Base-by-base conservation (phyloP, 331 rosid species). In the Pyrus hybrid region DNA sequence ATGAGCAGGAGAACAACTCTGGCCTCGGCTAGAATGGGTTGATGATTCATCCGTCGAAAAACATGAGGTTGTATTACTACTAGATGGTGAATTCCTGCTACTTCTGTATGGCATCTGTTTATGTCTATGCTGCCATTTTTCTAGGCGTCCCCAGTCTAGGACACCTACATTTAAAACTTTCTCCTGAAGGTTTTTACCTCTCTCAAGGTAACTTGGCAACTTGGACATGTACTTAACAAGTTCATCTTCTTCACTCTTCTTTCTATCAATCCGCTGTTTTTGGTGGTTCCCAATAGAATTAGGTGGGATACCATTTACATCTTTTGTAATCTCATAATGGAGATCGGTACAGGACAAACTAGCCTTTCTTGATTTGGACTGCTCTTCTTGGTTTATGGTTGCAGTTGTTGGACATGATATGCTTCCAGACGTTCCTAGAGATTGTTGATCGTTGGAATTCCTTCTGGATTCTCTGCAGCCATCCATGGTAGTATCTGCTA, bases 71-170 rank as follows among this genome's bases (percentile, higher is more conserved):
- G 84, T 74, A 84, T 80, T 84, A 74, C 92, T 81, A 72, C 89
- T 76, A 47, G 91, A 84, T 16, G 86, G 77, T 1, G 89, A 87
- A 76, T 74, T 77, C 79, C 77, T 63, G 83, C 83, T 77, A 80
- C 76, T 78, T 69, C 70, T 84, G 54, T 61, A 73, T 28, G 91
- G 80, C 72, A 80, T 23, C 71, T 80, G 87, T 76, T 83, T 88
- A 51, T 88, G 88, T 53, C 85, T 68, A 33, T 77, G 56, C 73
- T 82, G 88, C 99, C 99, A 95, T 79, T 87, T 91, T 77, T 95
- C 91, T 37, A 95, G 86, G 72, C 81, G 91, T 14, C 86, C 76
- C 99, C 99, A 95, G 82, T 95, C 92, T 85, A 95, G 99, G 82
- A 95, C 99, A 71, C 99, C 99, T 25, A 95, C 92, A 80, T 90